phyloP scores from a whole-genome alignment of 257 asterid genomes.

The Gentiana dahurica region DNA sequence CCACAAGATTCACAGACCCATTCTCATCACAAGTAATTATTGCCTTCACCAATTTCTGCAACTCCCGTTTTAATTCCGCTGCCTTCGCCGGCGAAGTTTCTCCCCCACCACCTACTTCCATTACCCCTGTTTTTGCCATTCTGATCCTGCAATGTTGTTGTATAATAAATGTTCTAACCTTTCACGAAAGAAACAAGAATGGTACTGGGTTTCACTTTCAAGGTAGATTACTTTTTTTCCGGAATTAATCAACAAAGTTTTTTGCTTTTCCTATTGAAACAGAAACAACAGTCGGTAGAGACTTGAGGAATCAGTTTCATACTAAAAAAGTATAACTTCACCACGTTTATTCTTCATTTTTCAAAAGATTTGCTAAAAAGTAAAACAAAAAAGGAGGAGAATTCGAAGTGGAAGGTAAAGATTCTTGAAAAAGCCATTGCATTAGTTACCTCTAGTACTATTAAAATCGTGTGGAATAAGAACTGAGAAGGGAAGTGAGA shows the following conservation, averaged over 20 bases:
- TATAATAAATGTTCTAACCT: neutral
- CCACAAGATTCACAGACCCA: slow-evolving; percentile 24
- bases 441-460: slow-evolving; percentile 10
- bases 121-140: slow-evolving; percentile 81
- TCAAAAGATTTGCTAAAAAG: neutral
- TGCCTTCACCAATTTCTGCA: slow-evolving; percentile 50
- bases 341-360: neutral
- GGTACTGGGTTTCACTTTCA: neutral
- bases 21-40: slow-evolving; percentile 50
- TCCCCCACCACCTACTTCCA: slow-evolving; percentile 17
- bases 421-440: slow-evolving; percentile 13
- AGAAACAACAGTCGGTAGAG: neutral
- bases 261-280: neutral
- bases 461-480: slow-evolving; percentile 23
- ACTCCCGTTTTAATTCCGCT: slow-evolving; percentile 53
- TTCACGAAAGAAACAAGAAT: neutral
- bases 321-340: neutral
- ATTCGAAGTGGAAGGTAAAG: neutral
- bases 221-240: neutral
- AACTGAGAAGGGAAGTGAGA: slow-evolving; percentile 8
- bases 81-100: slow-evolving; percentile 34
- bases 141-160: neutral
- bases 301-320: neutral
- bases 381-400: neutral
- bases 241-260: too few relatives aligned